Conservation (phyloP, 495 filamentous ascomycete genomes). For the Tuber aestivum region DNA sequence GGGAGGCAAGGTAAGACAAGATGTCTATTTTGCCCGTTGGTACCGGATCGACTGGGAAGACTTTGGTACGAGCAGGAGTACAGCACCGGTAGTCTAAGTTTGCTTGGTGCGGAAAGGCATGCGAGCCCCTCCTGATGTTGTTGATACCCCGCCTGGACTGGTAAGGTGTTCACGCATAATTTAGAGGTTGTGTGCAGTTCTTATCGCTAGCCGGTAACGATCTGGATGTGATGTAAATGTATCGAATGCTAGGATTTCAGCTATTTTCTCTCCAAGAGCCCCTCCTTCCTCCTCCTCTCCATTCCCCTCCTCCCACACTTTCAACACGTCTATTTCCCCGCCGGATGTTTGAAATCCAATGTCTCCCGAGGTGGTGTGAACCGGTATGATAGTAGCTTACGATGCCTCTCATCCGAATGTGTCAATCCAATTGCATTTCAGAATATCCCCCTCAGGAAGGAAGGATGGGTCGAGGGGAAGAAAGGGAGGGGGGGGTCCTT, state of each 20-base stretch:
- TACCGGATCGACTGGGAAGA: conserved; percentile 1
- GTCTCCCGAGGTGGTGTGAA: conserved; percentile 3
- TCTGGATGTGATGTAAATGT: conserved; percentile 32
- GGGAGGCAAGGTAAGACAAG: neutral
- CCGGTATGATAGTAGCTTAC: neutral
- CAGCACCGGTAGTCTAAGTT: neutral
- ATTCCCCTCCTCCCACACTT: neutral
- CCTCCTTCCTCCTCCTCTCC: neutral
- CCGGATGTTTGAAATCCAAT: conserved; percentile 28
- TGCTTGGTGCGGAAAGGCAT: neutral
- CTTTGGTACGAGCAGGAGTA: neutral
- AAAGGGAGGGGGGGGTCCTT: neutral
- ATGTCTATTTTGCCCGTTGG: neutral
- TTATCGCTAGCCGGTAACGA: conserved; percentile 30
- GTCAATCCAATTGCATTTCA: conserved; percentile 5
- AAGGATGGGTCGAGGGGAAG: neutral
- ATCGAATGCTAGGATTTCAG: conserved; percentile 19
- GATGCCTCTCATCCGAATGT: conserved; percentile 5
- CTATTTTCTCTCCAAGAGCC: neutral
- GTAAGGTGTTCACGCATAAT: conserved; percentile 26
- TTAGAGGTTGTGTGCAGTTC: conserved; percentile 36
- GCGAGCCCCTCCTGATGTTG: neutral
- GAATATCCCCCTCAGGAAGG: neutral
- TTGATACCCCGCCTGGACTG: neutral
- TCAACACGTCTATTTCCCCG: conserved; percentile 23